phyloP scores from a whole-genome alignment of 768 basidiomycete genomes.

The Lanmaoa pseudosensibilis region DNA sequence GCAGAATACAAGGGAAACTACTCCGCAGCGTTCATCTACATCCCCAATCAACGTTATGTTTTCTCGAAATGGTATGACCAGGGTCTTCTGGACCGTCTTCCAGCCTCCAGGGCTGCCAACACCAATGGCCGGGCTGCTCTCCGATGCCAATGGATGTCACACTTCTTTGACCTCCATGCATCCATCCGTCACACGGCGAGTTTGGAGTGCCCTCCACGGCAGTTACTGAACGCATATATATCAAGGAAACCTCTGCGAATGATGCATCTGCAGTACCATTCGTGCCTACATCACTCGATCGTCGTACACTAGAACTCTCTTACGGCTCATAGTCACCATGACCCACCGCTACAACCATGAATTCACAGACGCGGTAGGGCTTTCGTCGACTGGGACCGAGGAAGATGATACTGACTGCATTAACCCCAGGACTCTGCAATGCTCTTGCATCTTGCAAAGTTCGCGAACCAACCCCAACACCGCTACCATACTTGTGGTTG shows the following conservation, averaged over 20 bases:
- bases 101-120: conserved; percentile 10
- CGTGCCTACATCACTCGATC: neutral
- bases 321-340: conserved; percentile 3
- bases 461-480: conserved; percentile 1
- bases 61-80: conserved; percentile 11
- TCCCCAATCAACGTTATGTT: neutral
- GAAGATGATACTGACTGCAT: conserved; percentile 2
- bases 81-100: conserved; percentile 2
- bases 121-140: conserved; percentile 12
- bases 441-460: neutral
- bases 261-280: conserved; percentile 6
- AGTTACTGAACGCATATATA: conserved; percentile 20
- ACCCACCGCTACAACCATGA: neutral
- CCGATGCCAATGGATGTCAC: conserved; percentile 16
- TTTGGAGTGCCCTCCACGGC: conserved; percentile 22
- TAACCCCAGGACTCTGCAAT: conserved; percentile 2
- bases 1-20: conserved; percentile 6
- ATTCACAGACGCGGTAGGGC: conserved; percentile 16
- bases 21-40: conserved; percentile 2
- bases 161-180: conserved; percentile 15
- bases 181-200: conserved; percentile 16
- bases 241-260: neutral
- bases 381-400: neutral
- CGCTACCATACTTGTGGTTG: conserved; percentile 20
- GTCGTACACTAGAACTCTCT: neutral